Base-by-base conservation (phyloP, 495 filamentous ascomycete genomes). In the Daldinia vernicosa region DNA sequence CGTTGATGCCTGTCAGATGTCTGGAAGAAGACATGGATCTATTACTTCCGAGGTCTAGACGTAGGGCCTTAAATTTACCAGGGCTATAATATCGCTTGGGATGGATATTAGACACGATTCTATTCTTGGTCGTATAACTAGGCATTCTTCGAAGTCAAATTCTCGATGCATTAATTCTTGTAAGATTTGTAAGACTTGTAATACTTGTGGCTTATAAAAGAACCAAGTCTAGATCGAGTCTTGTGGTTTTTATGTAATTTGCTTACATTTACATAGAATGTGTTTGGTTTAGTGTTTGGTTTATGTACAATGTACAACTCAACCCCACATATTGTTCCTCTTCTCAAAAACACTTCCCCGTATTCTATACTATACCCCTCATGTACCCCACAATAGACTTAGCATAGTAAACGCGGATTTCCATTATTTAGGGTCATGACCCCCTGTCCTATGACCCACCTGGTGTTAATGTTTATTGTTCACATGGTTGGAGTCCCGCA, bases 381-480 rank as follows among this genome's bases (percentile, higher is more conserved):
- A 58, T 63, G n/a, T 32, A 19, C 28, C 63, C 63, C 63, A 55
- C 50, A 47, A 47, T 47, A 24, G 19, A 47, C 24, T 47, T 5
- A 22, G 43, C 43, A 24, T 47, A 22, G 43, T 4, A 22, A 47
- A 47, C 24, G 19, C 2, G 11, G 43, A 47, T 22, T 47, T 47
- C 43, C 17, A 24, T 47, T 47, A 47, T 24, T 47, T 47, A 47
- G 43, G 19, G 43, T 47, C 43, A 47, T 47, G 8, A 24, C 30
- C 54, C 66, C 60, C 33, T 69, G 59, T 26, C 30, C 12, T 37
- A 15, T 62, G 68, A 66, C 63, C 68, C 68, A 45, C 40, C 51
- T 63, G 51, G 66, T 66, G 57, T 50, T 19, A 45, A 57, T 52
- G 32, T 33, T 60, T 30, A 57, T 57, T 65, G 67, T 56, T 70